Evolutionary conservation across 192 early-diverging fungal species (phyloP), one percentile per base, ranked within the genome.

Genomic region (Nowakowskiella sp.): DNA sequence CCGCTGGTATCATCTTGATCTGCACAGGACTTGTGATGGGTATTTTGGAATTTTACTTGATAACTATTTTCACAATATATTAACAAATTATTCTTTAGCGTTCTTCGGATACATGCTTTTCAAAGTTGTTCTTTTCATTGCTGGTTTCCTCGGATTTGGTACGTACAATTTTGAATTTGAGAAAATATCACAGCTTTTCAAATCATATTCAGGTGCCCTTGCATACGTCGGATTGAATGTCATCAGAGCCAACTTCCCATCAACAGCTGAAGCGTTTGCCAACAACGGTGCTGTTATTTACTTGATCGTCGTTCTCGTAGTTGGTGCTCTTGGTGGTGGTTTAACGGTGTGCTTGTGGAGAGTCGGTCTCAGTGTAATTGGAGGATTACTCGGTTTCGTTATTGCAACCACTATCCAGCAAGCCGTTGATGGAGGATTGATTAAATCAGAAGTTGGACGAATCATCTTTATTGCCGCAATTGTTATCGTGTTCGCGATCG

Each of bases 351-450:
- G 82, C 60, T 72, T 85, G 50, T 81, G 76, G 70, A 74, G 73
- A 44, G 61, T 92, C 1, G 89, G 83, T 22, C 65, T 91, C 29
- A 80, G 84, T 49, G 61, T 87, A 9, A 60, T 91, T 10, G 92
- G 90, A 44, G 89, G 75, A 21, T 62, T 88, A 39, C 75, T 81
- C 31, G 92, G 92, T 55, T 91, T 85, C 65, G 58, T 78, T 26
- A 58, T 87, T 24, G 82, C 89, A 2, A 60, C 86, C 31, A 86
- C 82, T 74, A 58, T 90, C 28, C 76, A 89, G 33, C 70, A 82
- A 3, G 83, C 79, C 72, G 61, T 63, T 4, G 49, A 61, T 4
- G 67, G 71, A 28, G 84, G 87, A 3, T 48, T 87, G 22, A 86
- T 87, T 54, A 68, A 75, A 0, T 63, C 68, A 8, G 73, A 73